Evolutionary conservation across 1,284 basidiomycete genomes (phyloP), one percentile per base, ranked within the genome.

Genomic region (Rhodofomes roseus): DNA sequence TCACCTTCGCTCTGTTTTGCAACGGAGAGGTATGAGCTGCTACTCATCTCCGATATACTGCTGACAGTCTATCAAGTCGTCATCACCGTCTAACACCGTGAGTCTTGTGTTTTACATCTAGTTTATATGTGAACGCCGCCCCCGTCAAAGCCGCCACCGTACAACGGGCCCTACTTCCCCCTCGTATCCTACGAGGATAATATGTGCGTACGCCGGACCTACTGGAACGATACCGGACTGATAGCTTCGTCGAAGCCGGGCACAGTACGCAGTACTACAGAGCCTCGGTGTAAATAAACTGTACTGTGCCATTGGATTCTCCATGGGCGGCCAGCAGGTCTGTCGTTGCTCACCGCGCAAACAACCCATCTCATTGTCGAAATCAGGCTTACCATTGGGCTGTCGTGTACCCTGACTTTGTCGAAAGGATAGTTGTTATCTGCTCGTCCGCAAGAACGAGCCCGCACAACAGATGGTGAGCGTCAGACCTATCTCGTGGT

Each of bases 371-470:
- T 51, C 50, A n/a, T n/a, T n/a, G 57, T 48, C 39, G 54, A 43
- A 44, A 43, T 34, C 18, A 74, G 72, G 66, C 72, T n/a, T 73
- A 73, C 55, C 66, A 74, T 51, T 77, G 75, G 75, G 65, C 74
- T 0, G 62, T 68, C 20, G 63, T 76, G 36, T 74, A 68, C 55
- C 75, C 76, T 9, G 70, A 77, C 46, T 70, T 75, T 23, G 73
- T 76, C n/a, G 72, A 75, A 39, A 67, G 66, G 60, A 69, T 75
- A 56, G 68, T 75, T n/a, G 66, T 65, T 6, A 73, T 77, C 53
- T 77, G 76, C 61, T 66, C 66, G 11, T 75, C 75, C 11, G 72
- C 73, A 29, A 66, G 75, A n/a, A 76, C 74, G 1, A 76, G 74
- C 57, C 73, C 72, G 6, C 76, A 77, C 53, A 75, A 76, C 58